phyloP scores from a whole-genome alignment of 768 basidiomycete species.

The Pilatotrama ljubarskyi region DNA sequence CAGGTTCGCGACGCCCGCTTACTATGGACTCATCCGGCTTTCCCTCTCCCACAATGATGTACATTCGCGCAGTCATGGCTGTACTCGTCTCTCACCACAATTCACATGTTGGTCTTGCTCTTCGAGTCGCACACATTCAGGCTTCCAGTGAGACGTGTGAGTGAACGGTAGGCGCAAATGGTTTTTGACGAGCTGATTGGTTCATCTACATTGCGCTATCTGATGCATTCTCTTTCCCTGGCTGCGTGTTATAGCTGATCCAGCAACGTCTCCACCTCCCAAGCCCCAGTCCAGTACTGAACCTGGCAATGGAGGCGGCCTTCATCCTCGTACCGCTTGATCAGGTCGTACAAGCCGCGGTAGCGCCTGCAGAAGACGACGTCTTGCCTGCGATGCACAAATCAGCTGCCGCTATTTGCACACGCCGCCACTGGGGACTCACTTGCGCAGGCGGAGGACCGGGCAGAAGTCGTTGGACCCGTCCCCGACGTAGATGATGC shows the following conservation, averaged over 20 bases:
- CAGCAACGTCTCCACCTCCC: constrained; percentile 93
- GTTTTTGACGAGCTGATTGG: too few relatives aligned
- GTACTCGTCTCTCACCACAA: constrained; percentile 12
- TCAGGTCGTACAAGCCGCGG: constrained; percentile 78
- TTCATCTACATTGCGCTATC: too few relatives aligned
- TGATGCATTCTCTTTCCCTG: too few relatives aligned
- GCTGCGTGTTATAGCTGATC: constrained; percentile 16
- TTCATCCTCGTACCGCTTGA: constrained; percentile 64
- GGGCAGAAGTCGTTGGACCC: constrained; percentile 97
- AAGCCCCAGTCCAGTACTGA: constrained; percentile 89
- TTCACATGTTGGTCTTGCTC: constrained; percentile 12
- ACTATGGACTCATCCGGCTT: constrained; percentile 2
- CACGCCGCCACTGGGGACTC: constrained; percentile 19
- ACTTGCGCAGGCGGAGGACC: constrained; percentile 76
- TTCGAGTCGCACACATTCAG: not conserved
- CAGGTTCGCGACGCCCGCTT: constrained; percentile 9
- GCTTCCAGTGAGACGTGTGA: too few relatives aligned
- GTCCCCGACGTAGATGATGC: constrained; percentile 90
- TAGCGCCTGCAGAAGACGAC: constrained; percentile 75
- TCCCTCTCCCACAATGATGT: constrained; percentile 11
- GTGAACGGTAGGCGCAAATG: too few relatives aligned
- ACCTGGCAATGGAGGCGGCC: constrained; percentile 71
- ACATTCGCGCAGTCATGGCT: constrained; percentile 19
- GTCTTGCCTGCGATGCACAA: constrained; percentile 63
- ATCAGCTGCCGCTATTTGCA: not conserved